Conservation (phyloP, 306 rosid genomes). For the Luffa acutangula region DNA sequence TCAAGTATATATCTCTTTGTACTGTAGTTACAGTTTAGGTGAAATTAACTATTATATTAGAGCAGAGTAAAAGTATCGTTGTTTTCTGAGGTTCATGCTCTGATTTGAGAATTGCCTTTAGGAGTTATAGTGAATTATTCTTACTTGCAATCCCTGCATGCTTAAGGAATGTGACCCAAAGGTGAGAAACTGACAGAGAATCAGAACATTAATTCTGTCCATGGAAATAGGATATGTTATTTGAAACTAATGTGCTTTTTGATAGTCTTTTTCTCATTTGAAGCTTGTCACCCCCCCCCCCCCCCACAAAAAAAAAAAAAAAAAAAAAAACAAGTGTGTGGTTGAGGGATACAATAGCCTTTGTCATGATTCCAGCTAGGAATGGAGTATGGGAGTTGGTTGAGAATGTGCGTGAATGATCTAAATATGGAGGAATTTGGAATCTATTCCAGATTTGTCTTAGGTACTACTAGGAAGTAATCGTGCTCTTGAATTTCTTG, state of each 20-base stretch:
- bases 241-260: not conserved
- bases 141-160: not conserved
- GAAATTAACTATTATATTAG: not conserved
- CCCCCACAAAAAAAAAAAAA: not conserved
- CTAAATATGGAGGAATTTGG: not conserved
- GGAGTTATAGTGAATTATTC: not conserved
- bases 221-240: not conserved
- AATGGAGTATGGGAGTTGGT: not conserved
- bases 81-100: not conserved
- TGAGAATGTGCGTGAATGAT: not conserved
- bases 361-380: not conserved
- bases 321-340: not conserved
- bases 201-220: not conserved
- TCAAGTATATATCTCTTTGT: slow-evolving; percentile 7
- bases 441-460: not conserved
- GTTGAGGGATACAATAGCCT: not conserved
- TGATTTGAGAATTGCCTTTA: not conserved
- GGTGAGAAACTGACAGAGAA: not conserved
- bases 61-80: not conserved
- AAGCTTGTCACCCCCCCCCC: not conserved
- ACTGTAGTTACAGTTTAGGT: not conserved
- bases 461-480: not conserved
- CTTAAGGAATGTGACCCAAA: not conserved
- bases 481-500: not conserved
- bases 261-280: not conserved